A percentile compares a stretch with the other conserved stretches of the same genome.
phyloP scores from a whole-genome alignment of 495 filamentous ascomycete species.

The Penicillium ochrochloron region DNA sequence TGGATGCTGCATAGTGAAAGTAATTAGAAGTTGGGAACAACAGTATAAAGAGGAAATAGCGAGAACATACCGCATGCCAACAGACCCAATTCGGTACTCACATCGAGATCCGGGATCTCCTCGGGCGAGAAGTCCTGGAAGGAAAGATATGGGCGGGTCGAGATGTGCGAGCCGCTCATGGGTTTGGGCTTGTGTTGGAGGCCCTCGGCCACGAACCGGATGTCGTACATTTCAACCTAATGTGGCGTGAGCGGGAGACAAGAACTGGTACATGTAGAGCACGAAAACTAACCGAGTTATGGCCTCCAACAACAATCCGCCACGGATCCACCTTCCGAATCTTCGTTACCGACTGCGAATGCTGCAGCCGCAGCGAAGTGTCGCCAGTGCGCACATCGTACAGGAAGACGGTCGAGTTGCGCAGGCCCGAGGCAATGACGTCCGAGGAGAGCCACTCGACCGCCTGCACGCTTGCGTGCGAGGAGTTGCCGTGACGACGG shows the following conservation, averaged over 20 bases:
- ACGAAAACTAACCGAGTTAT: conserved; percentile 38
- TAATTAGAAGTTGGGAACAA: background rate
- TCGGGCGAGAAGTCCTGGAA: conserved; percentile 40
- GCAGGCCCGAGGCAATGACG: conserved; percentile 44
- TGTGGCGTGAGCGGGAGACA: background rate
- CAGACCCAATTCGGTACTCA: conserved; percentile 44
- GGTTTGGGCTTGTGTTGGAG: conserved; percentile 38
- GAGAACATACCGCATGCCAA: conserved; percentile 44
- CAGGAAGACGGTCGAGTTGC: conserved; percentile 43
- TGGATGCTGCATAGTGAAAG: conserved; percentile 30
- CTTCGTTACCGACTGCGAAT: conserved; percentile 41
- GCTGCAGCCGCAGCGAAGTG: conserved; percentile 39
- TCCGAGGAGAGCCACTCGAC: conserved; percentile 48
- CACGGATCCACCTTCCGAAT: conserved; percentile 45
- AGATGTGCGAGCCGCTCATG: conserved; percentile 30
- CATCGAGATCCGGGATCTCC: conserved; percentile 39
- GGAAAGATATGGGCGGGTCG: conserved; percentile 42
- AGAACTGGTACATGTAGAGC: background rate
- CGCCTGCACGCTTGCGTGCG: conserved; percentile 39
- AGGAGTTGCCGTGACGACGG: conserved; percentile 31
- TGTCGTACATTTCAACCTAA: conserved; percentile 52
- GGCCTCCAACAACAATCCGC: conserved; percentile 42
- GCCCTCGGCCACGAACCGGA: conserved; percentile 44
- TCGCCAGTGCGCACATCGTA: conserved; percentile 44
- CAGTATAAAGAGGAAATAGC: background rate